These are phyloP conservation scores for Blepharisma stoltei DNA, from an alignment of 73 alveolate genomes.

Conservation along the genomic window DNA sequence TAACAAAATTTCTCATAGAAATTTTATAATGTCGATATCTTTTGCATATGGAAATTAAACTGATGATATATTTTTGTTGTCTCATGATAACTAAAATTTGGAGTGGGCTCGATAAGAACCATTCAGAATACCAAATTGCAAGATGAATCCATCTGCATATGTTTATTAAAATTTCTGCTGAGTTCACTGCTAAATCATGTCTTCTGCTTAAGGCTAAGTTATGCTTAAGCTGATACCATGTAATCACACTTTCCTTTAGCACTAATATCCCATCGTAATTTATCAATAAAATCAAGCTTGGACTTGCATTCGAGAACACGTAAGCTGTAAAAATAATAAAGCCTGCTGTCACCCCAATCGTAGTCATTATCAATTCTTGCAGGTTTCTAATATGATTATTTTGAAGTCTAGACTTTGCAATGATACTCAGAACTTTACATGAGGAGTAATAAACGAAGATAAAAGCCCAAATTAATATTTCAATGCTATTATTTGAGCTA, in stretches of 20 bases:
- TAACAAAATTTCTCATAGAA: neutral
- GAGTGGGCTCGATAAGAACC: constrained; percentile 2
- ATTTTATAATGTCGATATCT: neutral
- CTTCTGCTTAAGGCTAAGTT: neutral
- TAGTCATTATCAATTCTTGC: neutral
- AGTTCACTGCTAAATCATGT: neutral
- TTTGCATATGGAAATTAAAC: neutral
- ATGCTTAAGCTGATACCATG: constrained; percentile 3
- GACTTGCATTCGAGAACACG: neutral
- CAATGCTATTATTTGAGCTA: neutral
- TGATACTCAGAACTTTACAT: neutral
- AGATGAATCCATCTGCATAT: constrained; percentile 8
- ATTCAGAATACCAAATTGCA: neutral
- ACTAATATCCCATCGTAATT: neutral
- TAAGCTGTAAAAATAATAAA: neutral
- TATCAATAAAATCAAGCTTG: neutral
- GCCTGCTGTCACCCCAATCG: neutral
- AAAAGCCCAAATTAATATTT: constrained; percentile 6
- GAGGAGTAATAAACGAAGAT: neutral
- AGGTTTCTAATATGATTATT: constrained; percentile 7
- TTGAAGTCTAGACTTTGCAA: neutral
- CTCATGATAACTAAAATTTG: constrained; percentile 12
- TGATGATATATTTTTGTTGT: neutral
- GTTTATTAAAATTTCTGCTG: neutral
- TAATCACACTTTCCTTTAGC: neutral